These are phyloP conservation scores for Lentinula lateritia DNA, from an alignment of 768 basidiomycete species.

Conservation along the genomic window DNA sequence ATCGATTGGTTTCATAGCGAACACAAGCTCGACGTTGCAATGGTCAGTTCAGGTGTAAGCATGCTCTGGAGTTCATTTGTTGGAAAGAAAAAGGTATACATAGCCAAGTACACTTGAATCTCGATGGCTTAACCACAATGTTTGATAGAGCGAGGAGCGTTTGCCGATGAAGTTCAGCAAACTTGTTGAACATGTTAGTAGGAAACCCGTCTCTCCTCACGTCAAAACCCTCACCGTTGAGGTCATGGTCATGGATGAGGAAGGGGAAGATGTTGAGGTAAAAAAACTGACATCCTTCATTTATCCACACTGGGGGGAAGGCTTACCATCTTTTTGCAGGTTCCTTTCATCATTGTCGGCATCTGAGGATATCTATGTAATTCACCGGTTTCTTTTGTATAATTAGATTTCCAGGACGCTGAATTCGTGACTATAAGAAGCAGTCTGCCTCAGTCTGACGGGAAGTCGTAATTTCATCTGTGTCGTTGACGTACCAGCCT, in stretches of 20 bases:
- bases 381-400: conserved; percentile 8
- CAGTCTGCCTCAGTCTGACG: too few species aligned
- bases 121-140: conserved; percentile 3
- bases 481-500: too few species aligned
- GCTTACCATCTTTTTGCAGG: conserved; percentile 31
- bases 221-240: conserved; percentile 85
- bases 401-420: not conserved
- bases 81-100: conserved; percentile 83
- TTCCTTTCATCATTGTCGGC: conserved; percentile 77
- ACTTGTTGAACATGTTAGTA: conserved; percentile 90
- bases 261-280: conserved; percentile 94
- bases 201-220: conserved; percentile 85
- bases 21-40: conserved; percentile 83
- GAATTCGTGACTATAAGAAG: too few species aligned
- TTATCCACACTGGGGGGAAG: not conserved
- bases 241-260: conserved; percentile 89
- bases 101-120: not conserved
- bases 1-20: conserved; percentile 77
- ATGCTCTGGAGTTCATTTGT: conserved; percentile 98
- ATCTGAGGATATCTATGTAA: conserved; percentile 31
- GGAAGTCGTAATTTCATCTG: too few species aligned
- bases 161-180: conserved; percentile 86
- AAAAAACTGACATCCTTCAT: conserved; percentile 14
- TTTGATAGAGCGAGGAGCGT: conserved; percentile 76
- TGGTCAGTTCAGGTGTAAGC: conserved; percentile 97